Evolutionary conservation across 2,329 filamentous ascomycete species (phyloP).

Genomic region (Cercospora zeina): DNA sequence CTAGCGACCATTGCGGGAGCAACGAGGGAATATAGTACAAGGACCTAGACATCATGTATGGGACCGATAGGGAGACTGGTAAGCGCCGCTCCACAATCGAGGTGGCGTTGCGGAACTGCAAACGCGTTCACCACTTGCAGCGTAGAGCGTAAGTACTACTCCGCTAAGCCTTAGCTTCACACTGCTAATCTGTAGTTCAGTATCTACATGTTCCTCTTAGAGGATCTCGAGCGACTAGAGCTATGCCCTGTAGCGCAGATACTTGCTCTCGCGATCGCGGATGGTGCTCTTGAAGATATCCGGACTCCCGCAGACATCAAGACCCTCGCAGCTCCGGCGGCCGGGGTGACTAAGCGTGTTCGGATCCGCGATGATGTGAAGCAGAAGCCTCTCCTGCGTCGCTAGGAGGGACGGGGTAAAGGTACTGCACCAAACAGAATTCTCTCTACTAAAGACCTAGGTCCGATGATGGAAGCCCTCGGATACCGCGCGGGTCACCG

Average conservation of each 20-base stretch:
- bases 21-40: slow-evolving; percentile 21
- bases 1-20: neutral
- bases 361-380: neutral
- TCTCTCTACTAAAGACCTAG: neutral
- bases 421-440: slow-evolving; percentile 5
- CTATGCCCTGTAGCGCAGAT: slow-evolving; percentile 18
- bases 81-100: neutral
- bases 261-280: slow-evolving; percentile 19
- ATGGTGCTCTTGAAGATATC: slow-evolving; percentile 16
- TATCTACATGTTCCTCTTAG: neutral
- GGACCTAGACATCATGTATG: slow-evolving; percentile 10
- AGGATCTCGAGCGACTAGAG: slow-evolving; percentile 7
- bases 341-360: neutral
- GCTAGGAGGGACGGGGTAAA: neutral
- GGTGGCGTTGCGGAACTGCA: slow-evolving; percentile 16
- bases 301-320: slow-evolving; percentile 4
- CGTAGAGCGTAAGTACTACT: slow-evolving; percentile 2
- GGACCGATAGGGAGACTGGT: neutral
- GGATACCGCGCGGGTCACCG: slow-evolving; percentile 18
- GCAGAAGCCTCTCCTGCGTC: slow-evolving; percentile 9
- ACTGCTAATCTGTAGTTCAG: slow-evolving; percentile 1
- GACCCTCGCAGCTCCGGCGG: neutral
- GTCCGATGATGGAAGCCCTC: neutral
- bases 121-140: neutral
- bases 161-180: neutral